Base-by-base conservation (phyloP, 441 rosid species). In the Bocquillonia castaneifolia region DNA sequence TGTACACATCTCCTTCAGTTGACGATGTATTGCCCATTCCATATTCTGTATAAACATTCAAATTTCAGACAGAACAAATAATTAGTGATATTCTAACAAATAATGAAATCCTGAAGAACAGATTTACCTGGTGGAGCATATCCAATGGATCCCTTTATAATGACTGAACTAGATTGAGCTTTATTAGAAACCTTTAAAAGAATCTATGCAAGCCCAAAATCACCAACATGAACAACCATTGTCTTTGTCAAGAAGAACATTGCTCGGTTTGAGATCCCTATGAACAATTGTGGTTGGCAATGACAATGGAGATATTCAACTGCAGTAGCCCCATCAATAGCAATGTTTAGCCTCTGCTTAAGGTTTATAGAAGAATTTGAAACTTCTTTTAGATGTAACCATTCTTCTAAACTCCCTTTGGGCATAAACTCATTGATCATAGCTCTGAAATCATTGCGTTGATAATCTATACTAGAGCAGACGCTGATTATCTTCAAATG, bases 351-450 rank as follows among this genome's bases (percentile, higher is more conserved):
- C 18, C 60, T 56, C 20, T 56, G 32, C 6, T 13, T 31, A 0
- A 56, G n/a, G n/a, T n/a, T n/a, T n/a, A n/a, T n/a, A n/a, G n/a
- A n/a, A 14, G 15, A 3, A 36, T 4, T 36, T 10, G 57, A 0
- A 31, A 26, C 22, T 3, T n/a, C n/a, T n/a, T n/a, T n/a, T n/a
- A n/a, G n/a, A n/a, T n/a, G n/a, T n/a, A 56, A 31, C 60, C 60
- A 58, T 39, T 48, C n/a, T 0, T 39, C 66, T 4, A 72, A 29
- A 47, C 44, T 68, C 32, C 64, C 56, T 15, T 68, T 68, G 0
- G 72, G 42, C 72, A 58, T 58, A 65, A 56, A 68, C 15, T 58
- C 31, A 48, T 42, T 58, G 4, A 68, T 37, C 2, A 68, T 14
- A 44, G 72, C 65, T 51, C 31, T 56, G 5, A 56, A 56, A 6